Conservation (phyloP, 2,329 filamentous ascomycete genomes). For the Trichoderma atroviride region DNA sequence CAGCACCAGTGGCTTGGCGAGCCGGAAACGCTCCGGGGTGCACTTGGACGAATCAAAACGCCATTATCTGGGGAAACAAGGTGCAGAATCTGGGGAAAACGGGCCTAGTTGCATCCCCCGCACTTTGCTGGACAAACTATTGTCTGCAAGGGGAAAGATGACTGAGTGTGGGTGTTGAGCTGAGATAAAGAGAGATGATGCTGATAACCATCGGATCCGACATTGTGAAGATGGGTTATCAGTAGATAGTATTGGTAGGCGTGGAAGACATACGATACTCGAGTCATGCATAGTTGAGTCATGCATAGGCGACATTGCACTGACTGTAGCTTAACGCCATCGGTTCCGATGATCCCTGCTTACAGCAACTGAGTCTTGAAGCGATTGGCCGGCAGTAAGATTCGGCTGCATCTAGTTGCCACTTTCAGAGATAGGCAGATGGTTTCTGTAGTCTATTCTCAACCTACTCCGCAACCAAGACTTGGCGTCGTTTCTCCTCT, state of each 20-base stretch:
- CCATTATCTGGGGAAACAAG: neutral
- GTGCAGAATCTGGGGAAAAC: neutral
- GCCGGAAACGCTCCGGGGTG: neutral
- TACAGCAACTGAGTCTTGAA: neutral
- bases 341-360: constrained; percentile 1
- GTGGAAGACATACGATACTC: neutral
- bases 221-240: neutral
- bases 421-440: neutral
- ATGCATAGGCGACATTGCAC: neutral
- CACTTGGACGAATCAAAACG: neutral
- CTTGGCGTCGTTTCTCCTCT: neutral
- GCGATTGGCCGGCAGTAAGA: neutral
- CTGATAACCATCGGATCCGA: neutral
- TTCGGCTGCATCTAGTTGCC: neutral
- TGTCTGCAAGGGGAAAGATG: constrained; percentile 4
- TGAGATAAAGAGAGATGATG: neutral
- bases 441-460: neutral
- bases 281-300: neutral
- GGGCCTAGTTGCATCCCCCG: neutral
- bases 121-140: constrained; percentile 5
- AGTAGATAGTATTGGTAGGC: too few species aligned
- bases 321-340: constrained; percentile 1
- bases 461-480: neutral
- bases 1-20: neutral
- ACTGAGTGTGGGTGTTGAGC: neutral